Evolutionary conservation across 805 yeast species (phyloP), one percentile per base, ranked within the genome.

Genomic region (Zygosaccharomyces pseudorouxii): DNA sequence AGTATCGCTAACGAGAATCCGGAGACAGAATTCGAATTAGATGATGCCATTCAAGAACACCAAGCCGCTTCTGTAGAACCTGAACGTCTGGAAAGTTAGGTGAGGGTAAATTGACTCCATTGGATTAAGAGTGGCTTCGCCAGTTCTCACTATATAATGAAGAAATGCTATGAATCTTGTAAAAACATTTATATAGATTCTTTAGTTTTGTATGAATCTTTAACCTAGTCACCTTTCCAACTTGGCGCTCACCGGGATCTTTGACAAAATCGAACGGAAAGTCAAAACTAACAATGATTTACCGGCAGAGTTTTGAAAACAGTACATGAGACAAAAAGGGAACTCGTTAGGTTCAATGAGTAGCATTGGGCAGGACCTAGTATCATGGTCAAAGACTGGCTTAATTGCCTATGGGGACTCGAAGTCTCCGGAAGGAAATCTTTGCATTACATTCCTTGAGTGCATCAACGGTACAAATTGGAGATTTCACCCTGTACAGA

Each of bases 351-450:
- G 29, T n/a, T 43, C 14, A 36, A 58, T 56, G 60, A 51, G 35
- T 33, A 48, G 47, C 18, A 23, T 53, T 10, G 57, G 54, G 11
- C 56, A 57, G 38, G 51, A 57, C 36, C 52, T 52, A 42, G 74
- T 84, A 8, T 76, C 88, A 9, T 89, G 96, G 96, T 86, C 95
- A 9, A 79, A 81, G 55, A 85, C 82, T 55, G 97, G 97, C 11
- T 80, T 88, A 56, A 77, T 90, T 28, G 95, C 96, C 1, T 88
- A 84, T 56, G 69, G 80, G 5, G 74, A 77, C 47, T 67, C 73
- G 35, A 59, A 54, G 33, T 65, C 65, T 41, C 57, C 63, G 16
- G 57, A 63, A 30, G 58, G 65, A 6, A 75, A 74, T 51, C 59
- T 88, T 19, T 69, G 72, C 42, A 68, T 87, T 50, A 82, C 95